Evolutionary conservation across 2,329 filamentous ascomycete genomes (phyloP).

Genomic region (Neofusicoccum cordaticola): DNA sequence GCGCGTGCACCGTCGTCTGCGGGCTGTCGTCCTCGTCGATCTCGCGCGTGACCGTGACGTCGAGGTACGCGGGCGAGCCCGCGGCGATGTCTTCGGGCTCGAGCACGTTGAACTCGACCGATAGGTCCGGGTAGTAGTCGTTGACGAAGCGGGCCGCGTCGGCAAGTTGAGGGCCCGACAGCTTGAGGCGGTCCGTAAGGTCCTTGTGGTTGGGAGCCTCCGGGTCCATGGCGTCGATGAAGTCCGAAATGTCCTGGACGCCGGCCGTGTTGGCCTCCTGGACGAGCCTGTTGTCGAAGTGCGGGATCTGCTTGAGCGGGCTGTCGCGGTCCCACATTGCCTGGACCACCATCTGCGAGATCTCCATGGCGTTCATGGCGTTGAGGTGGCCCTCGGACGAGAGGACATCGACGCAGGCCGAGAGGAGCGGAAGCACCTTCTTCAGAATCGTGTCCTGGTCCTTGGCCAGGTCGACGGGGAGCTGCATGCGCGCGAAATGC

Average conservation of each 20-base stretch:
- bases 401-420: conserved; percentile 89
- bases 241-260: conserved; percentile 92
- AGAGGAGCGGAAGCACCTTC: conserved; percentile 83
- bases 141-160: conserved; percentile 96
- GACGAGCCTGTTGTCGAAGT: conserved; percentile 81
- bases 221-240: conserved; percentile 98
- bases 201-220: conserved; percentile 73
- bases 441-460: conserved; percentile 86
- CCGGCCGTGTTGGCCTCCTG: conserved; percentile 76
- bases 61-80: conserved; percentile 77
- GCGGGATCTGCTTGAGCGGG: conserved; percentile 94
- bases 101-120: conserved; percentile 82
- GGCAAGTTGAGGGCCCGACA: conserved; percentile 77
- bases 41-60: conserved; percentile 81
- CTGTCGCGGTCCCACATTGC: conserved; percentile 99
- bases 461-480: conserved; percentile 92
- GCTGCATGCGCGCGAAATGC: conserved; percentile 95
- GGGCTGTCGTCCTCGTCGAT: conserved; percentile 70
- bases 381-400: conserved; percentile 95
- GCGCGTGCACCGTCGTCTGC: conserved; percentile 84
- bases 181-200: conserved; percentile 72
- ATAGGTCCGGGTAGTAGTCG: conserved; percentile 90
- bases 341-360: conserved; percentile 98
- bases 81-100: conserved; percentile 77
- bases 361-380: conserved; percentile 97